A percentile compares a stretch with the other conserved stretches of the same genome.
Evolutionary conservation across 73 alveolate genomes (phyloP).

Genomic region (Tetrahymena borealis): DNA sequence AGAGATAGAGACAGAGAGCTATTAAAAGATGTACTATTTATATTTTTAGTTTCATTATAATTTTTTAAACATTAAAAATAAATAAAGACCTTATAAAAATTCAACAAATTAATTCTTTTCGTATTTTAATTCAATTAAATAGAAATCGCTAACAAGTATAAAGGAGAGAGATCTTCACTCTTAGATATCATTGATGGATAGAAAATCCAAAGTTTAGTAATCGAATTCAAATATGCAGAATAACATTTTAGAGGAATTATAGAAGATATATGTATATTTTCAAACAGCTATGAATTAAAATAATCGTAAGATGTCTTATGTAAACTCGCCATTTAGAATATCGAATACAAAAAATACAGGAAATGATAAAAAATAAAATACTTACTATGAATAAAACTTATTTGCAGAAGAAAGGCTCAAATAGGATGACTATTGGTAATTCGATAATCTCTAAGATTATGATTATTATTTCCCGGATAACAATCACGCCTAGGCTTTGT

Average conservation of each 20-base stretch:
- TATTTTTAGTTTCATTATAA: not conserved
- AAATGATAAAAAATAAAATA: not conserved
- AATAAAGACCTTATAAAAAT: too few species aligned
- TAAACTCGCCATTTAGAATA: not conserved
- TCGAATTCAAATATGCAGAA: not conserved
- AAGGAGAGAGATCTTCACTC: not conserved
- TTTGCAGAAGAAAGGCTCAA: not conserved
- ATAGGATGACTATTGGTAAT: not conserved
- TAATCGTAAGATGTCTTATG: not conserved
- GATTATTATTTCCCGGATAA: not conserved
- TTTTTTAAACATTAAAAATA: not conserved
- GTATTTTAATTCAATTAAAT: too few species aligned
- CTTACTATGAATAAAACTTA: not conserved
- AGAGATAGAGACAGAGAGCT: not conserved
- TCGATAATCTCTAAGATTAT: not conserved
- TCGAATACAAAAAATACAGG: not conserved
- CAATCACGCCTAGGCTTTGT: not conserved
- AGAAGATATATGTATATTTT: not conserved
- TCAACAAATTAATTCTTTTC: not conserved
- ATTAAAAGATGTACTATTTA: not conserved
- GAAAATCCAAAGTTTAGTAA: not conserved
- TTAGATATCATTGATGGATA: not conserved
- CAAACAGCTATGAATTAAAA: not conserved
- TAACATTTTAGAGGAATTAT: not conserved
- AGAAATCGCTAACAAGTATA: not conserved